These are phyloP conservation scores for Wickerhamomyces chambardii DNA, from an alignment of 805 yeast genomes.

Conservation along the genomic window DNA sequence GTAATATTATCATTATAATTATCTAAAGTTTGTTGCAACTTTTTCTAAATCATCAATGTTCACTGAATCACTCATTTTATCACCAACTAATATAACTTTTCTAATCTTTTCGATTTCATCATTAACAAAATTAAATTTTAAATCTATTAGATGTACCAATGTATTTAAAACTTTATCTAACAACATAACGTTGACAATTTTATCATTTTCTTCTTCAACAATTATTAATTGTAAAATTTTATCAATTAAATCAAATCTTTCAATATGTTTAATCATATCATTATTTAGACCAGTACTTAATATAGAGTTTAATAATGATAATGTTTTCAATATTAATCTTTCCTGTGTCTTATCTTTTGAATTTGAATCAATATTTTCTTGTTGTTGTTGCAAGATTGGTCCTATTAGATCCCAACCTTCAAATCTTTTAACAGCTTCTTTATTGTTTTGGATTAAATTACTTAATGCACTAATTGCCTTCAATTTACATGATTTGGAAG, in stretches of 20 bases:
- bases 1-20: too few relatives aligned
- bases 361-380: neutral
- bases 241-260: constrained; percentile 16
- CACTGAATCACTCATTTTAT: constrained; percentile 36
- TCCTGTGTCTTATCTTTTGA: too few relatives aligned
- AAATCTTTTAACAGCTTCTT: constrained; percentile 46
- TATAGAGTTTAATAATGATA: constrained; percentile 52
- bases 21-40: too few relatives aligned
- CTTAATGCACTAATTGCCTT: constrained; percentile 78
- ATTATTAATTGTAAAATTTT: constrained; percentile 18
- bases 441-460: constrained; percentile 62
- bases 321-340: constrained; percentile 40
- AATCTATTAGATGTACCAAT: constrained; percentile 33
- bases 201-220: too few relatives aligned
- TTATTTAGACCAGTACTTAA: constrained; percentile 41
- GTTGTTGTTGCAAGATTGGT: constrained; percentile 12
- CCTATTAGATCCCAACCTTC: constrained; percentile 59
- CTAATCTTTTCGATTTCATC: constrained; percentile 30
- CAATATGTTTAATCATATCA: constrained; percentile 29
- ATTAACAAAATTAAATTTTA: constrained; percentile 34
- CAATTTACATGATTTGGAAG: constrained; percentile 27
- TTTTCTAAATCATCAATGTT: constrained; percentile 40
- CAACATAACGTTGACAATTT: constrained; percentile 31
- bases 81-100: constrained; percentile 26
- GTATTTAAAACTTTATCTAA: constrained; percentile 50